A percentile compares a stretch with the other conserved stretches of the same genome.
Conservation (phyloP, 345 rosid genomes). For the Murraya koenigii region DNA sequence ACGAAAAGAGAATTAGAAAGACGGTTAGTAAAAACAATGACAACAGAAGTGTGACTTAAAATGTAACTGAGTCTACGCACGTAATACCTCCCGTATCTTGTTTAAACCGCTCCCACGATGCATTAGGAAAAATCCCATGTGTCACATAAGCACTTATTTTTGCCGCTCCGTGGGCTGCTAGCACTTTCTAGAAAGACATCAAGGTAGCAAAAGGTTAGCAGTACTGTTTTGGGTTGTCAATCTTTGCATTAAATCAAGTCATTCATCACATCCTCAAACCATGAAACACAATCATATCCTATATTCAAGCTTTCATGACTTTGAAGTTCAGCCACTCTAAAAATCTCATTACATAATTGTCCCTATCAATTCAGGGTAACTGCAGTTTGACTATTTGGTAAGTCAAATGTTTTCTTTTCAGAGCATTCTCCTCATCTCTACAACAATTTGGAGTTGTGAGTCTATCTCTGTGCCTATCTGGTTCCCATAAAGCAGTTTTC, state of each 20-base stretch:
- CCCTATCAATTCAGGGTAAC: background rate
- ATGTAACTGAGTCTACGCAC: background rate
- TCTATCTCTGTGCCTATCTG: background rate
- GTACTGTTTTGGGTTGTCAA: background rate
- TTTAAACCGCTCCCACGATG: slow-evolving; percentile 84
- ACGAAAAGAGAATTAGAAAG: background rate
- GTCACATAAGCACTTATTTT: slow-evolving; percentile 93
- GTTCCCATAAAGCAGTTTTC: background rate
- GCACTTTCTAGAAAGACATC: slow-evolving; percentile 56
- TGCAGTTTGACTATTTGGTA: background rate
- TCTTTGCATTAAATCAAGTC: background rate
- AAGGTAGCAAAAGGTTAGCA: background rate
- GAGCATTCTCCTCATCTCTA: background rate
- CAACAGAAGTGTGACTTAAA: background rate
- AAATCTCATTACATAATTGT: background rate
- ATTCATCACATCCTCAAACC: background rate
- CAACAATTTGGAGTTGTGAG: background rate
- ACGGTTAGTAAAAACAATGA: too few relatives aligned
- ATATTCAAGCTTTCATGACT: background rate
- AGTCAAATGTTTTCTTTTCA: too few relatives aligned
- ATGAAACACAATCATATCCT: background rate
- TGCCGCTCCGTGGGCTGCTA: slow-evolving; percentile 92
- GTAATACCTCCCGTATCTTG: slow-evolving; percentile 74
- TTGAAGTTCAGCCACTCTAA: background rate
- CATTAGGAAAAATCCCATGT: slow-evolving; percentile 91